Base-by-base conservation (phyloP, 306 rosid genomes). In the Castanea crenata region DNA sequence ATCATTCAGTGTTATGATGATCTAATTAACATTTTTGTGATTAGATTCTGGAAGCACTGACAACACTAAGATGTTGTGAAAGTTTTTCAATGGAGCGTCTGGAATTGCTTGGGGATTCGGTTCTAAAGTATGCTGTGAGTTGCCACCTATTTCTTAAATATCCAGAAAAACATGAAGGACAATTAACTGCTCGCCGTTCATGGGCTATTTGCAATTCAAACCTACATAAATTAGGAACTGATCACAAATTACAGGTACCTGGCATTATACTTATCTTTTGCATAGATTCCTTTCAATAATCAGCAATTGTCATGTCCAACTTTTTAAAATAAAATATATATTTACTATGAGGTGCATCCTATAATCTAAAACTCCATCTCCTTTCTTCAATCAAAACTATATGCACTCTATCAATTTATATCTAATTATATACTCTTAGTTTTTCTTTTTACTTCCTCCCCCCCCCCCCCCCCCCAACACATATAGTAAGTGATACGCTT, bases 71-170 rank as follows among this genome's bases (percentile, higher is more conserved):
- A 88, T 91, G 95, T 72, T 78, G 83, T 70, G 98, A 95, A 84
- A 89, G 56, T 1, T 88, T 91, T 81, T 93, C 98, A 34, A 87
- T 95, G 94, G 99, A 95, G 88, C 98, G 99, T 57, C 88, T 93
- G 80, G 99, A 95, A 84, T 86, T 95, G 82, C 99, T 93, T 23
- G 99, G 99, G 55, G 99, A 95, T 86, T 95, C 99, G 11, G 89
- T 93, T 78, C 81, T 95, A 70, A 95, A 95, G 84, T 95, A 91
- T 80, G 90, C 76, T 20, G 90, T 92, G 61, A 87, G 99, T 81
- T 93, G 98, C 85, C 90, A 91, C 70, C 93, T 90, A 71, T 95
- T 86, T 89, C 94, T 93, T 51, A 90, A 95, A 44, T 83, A 89
- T 84, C 94, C 96, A 25, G 76, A 89, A 61, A 90, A 79, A 69